Percentiles rank a stretch among this genome's conserved stretches.
phyloP scores from a whole-genome alignment of 176 grass and related monocot genomes.

The Otatea glauca region DNA sequence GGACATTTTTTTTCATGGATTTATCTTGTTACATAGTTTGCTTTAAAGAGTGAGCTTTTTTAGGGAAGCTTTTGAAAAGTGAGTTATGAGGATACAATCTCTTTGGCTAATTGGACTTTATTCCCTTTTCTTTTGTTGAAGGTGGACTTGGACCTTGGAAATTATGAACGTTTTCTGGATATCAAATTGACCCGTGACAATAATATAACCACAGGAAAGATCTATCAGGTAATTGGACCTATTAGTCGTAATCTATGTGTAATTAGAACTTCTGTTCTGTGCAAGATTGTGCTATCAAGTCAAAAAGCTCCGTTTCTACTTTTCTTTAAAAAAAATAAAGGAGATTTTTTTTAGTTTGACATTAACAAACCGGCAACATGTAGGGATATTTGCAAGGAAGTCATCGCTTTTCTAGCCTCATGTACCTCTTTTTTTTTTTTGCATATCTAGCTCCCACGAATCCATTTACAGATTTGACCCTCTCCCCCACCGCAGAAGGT shows the following conservation, averaged over 20 bases:
- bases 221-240: slow-evolving; percentile 77
- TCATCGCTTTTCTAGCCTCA: no score
- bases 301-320: slow-evolving; percentile 39
- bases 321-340: not conserved
- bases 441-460: no score
- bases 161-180: slow-evolving; percentile 97
- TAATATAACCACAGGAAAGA: slow-evolving; percentile 98
- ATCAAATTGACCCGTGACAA: slow-evolving; percentile 92
- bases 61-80: not conserved
- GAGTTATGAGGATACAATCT: slow-evolving; percentile 19
- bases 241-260: slow-evolving; percentile 41
- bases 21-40: slow-evolving; percentile 18
- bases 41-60: not conserved
- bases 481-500: no score
- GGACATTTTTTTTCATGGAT: not conserved
- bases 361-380: slow-evolving; percentile 21
- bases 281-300: slow-evolving; percentile 38
- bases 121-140: slow-evolving; percentile 47
- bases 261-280: slow-evolving; percentile 22
- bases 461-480: no score
- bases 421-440: no score
- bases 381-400: slow-evolving; percentile 19
- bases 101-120: slow-evolving; percentile 40
- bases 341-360: slow-evolving; percentile 28
- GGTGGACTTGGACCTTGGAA: slow-evolving; percentile 98